These are phyloP conservation scores for Tricladium varicosporioides DNA, from an alignment of 2,329 filamentous ascomycete genomes.

Conservation along the genomic window DNA sequence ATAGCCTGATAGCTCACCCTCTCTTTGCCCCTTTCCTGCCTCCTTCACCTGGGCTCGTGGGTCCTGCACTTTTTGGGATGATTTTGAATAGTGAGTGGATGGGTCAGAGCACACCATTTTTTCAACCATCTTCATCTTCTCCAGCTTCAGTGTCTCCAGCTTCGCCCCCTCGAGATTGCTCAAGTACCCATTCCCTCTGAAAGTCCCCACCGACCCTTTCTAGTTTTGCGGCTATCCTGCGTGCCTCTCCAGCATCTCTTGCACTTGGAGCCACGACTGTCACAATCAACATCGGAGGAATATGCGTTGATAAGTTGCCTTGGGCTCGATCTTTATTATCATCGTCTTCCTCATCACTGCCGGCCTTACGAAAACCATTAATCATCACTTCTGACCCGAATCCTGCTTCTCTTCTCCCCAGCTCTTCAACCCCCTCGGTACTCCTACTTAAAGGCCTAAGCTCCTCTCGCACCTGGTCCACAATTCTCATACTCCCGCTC, in stretches of 20 bases:
- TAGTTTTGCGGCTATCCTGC: conserved; percentile 50
- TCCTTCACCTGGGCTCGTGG: no score
- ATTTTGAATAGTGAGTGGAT: no score
- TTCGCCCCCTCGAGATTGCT: conserved; percentile 22
- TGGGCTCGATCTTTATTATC: conserved; percentile 13
- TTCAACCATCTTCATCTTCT: conserved; percentile 19
- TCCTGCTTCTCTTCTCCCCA: conserved; percentile 5
- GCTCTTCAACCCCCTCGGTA: conserved; percentile 8
- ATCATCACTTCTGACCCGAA: conserved; percentile 10
- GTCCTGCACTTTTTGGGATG: no score
- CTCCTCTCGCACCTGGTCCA: conserved; percentile 24
- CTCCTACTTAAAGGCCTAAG: conserved; percentile 25
- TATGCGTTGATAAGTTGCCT: conserved; percentile 19
- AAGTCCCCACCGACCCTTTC: conserved; percentile 55
- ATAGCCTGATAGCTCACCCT: no score
- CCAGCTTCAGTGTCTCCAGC: conserved; percentile 3
- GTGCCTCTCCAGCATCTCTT: conserved; percentile 49
- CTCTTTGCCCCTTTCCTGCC: no score
- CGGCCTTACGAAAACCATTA: conserved; percentile 13
- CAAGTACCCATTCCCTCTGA: conserved; percentile 50
- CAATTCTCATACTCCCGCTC: conserved; percentile 8
- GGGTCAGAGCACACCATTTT: neutral
- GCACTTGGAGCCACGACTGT: conserved; percentile 51
- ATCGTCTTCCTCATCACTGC: neutral
- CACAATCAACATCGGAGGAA: conserved; percentile 52